Base-by-base conservation (phyloP, 169 alveolate genomes). In the Plasmodium gaboni region DNA sequence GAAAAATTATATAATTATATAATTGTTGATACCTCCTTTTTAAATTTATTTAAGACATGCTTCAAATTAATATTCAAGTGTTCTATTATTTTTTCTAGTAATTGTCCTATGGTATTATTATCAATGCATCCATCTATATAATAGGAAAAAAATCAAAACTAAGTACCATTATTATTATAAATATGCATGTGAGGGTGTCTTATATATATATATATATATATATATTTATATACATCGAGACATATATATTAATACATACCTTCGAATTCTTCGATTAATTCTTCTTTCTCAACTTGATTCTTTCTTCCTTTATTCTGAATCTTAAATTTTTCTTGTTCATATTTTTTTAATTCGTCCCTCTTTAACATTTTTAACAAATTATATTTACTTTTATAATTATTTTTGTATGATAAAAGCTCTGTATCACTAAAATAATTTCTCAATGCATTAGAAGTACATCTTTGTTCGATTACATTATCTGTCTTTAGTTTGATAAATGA, bases 381-480 rank as follows among this genome's bases (percentile, higher is more conserved):
- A 50, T 51, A 46, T 78, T 78, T 65, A 64, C 67, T 78, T 57
- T 69, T 50, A 78, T 59, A 26, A 38, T 48, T 19, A 44, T 78
- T 78, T 44, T 78, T 48, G 46, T 48, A 78, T 48, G 38, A 28
- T 42, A 78, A 50, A 17, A 78, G 67, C 63, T 64, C 89, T 2
- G 89, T 51, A 59, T 78, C 89, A 32, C 89, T 78, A n/a, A 78
- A 78, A 57, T 78, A 50, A 32, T 24, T 48, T 28, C 76, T 63
- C 9, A 46, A 9, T n/a, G 48, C 26, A 64, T 65, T 65, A 4
- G 51, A 70, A 8, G 78, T 26, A 24, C 63, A 19, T 59, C 76
- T 78, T 32, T 78, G 64, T 26, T 48, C 64, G 13, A 28, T 51
- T 24, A 78, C 50, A 59, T 59, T 78, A 78, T 59, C 61, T 48